These are phyloP conservation scores for Clavispora carvajalis DNA, from an alignment of 805 yeast genomes.

Conservation along the genomic window DNA sequence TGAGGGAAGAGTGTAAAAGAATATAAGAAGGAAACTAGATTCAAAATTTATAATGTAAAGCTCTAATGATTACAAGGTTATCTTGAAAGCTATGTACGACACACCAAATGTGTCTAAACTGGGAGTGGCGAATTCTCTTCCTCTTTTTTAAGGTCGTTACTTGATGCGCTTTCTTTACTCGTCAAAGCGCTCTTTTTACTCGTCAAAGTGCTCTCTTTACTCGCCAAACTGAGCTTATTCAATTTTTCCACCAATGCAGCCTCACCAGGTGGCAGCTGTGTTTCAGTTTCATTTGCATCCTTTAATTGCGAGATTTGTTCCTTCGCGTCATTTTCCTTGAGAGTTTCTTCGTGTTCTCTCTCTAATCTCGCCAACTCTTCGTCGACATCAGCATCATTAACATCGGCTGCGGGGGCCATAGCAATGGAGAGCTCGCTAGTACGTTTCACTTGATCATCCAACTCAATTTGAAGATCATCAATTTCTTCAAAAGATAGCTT, in stretches of 20 bases:
- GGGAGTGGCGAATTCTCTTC: too few species aligned
- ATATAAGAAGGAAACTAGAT: neutral
- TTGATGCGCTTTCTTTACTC: too few species aligned
- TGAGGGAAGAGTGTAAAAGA: neutral
- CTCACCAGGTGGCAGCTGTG: neutral
- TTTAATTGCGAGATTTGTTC: neutral
- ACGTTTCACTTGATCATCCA: constrained; percentile 25
- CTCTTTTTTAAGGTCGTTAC: too few species aligned
- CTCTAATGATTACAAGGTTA: too few species aligned
- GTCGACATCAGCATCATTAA: constrained; percentile 25
- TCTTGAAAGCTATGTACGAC: neutral
- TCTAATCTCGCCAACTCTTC: constrained; percentile 23
- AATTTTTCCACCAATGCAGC: neutral
- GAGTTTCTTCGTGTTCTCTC: constrained; percentile 10
- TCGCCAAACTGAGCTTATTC: neutral
- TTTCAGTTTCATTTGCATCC: neutral
- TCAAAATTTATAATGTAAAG: neutral
- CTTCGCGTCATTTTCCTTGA: neutral
- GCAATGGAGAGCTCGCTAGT: constrained; percentile 25
- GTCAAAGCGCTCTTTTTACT: too few species aligned
- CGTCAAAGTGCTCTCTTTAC: too few species aligned
- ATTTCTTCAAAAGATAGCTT: constrained; percentile 23
- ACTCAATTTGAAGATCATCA: constrained; percentile 21
- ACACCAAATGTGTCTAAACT: neutral
- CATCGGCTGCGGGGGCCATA: constrained; percentile 10